Evolutionary conservation across 106 monocot genomes (phyloP), one percentile per base, ranked within the genome.

Genomic region (Acorus gramineus): DNA sequence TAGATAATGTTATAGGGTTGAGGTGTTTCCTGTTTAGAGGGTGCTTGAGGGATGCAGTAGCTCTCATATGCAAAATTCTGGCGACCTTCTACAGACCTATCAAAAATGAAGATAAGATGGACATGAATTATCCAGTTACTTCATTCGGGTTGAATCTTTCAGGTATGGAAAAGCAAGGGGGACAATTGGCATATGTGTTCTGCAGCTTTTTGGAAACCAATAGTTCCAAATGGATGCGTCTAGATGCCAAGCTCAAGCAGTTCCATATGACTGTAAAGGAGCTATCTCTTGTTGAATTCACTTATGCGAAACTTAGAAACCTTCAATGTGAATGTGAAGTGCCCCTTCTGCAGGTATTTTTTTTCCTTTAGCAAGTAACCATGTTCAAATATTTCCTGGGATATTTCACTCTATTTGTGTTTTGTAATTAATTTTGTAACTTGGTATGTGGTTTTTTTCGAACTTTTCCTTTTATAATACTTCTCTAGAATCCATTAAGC

Each of bases 121-220:
- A 67, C 49, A 11, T 42, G 49, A 52, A 64, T 70, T 59, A 56
- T 54, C 80, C 72, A 50, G 80, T 64, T 12, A 78, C 74, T 3
- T 84, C 80, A 42, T 69, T 87, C 60, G 75, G 74, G 14, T 71
- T 75, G 59, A 73, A 69, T 45, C 66, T 87, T 66, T 78, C 80
- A 51, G 63, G 71, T 44, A 49, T 82, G 65, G 47, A 65, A 62
- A 67, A 70, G 10, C 46, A 59, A 54, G 14, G 49, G 49, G 61
- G 67, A 53, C 63, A 72, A n/a, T 11, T 71, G 66, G 7, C 75
- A 53, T 72, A 83, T 61, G 63, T 73, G 4, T 50, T 87, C 42
- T 75, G 62, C 61, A 70, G 72, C 46, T 76, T 76, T 44, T 8
- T 67, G 55, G 42, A 72, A n/a, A 11, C 78, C 43, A 3, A 65